Base-by-base conservation (phyloP, 1,284 basidiomycete genomes). In the Mycosarcoma mackinlayi region DNA sequence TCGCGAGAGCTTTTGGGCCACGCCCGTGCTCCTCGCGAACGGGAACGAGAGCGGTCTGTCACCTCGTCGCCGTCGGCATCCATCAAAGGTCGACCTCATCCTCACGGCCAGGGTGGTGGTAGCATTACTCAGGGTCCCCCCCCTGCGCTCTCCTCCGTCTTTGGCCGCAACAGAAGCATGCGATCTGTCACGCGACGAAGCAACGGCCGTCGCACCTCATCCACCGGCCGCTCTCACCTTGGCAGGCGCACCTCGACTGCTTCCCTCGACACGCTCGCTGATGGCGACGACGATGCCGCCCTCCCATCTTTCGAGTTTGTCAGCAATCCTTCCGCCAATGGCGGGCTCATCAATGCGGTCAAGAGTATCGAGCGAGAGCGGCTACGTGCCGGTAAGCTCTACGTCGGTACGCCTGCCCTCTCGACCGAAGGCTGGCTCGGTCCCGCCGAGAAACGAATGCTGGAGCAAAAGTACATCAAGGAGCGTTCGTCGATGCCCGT, bases 401-500 rank as follows among this genome's bases (percentile, higher is more conserved):
- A 75, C 49, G 66, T 82, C 42, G 80, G 80, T 23, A 80, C 78
- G 9, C 76, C 78, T 2, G 79, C 73, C 28, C 51, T 82, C 28
- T 66, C 76, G 9, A 64, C 59, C 19, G 72, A 77, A 28, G 74
- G 68, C 27, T 80, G 79, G 78, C 63, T 79, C 10, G 69, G 76
- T 3, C 47, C 61, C 11, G 10, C 23, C 13, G 61, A 74, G 16
- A 86, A 88, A 56, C 83, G 83, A 24, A 86, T 87, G 40, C 87
- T 93, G 57, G 88, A 91, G 69, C 77, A 83, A 40, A 84, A 87
- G 34, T 87, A 92, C 85, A 76, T 85, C 45, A 83, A 86, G 6
- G 85, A 90, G 72, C 85, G 86, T 34, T 84, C 87, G 1, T 88
- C 88, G 73, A 75, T 89, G 6, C 89, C 91, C 0, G 90, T 94